These are phyloP conservation scores for Trichoderma simmonsii DNA, from an alignment of 2,329 filamentous ascomycete species.

Conservation along the genomic window DNA sequence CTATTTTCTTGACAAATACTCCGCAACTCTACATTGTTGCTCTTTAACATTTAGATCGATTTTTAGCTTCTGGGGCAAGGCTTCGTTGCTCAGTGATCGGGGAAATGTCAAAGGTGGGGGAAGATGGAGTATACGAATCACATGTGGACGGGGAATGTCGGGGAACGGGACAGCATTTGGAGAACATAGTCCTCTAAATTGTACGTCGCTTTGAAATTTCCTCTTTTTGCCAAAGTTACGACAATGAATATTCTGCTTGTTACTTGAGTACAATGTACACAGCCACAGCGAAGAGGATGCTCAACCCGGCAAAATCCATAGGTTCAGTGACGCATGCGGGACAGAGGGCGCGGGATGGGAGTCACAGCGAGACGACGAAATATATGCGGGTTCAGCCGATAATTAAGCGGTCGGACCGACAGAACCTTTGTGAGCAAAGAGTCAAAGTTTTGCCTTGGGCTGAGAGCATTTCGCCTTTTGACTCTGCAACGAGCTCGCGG, in stretches of 20 bases:
- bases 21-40: background rate
- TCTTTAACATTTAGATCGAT: background rate
- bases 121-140: background rate
- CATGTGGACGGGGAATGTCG: background rate
- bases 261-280: background rate
- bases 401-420: conserved; percentile 15
- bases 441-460: conserved; percentile 1
- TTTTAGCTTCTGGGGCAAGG: background rate
- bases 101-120: background rate
- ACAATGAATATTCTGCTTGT: background rate
- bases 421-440: background rate
- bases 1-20: background rate
- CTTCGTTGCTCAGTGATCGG: background rate
- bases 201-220: background rate
- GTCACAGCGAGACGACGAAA: background rate
- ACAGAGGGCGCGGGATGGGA: background rate
- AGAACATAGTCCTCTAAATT: background rate
- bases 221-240: background rate
- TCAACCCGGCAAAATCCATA: background rate
- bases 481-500: background rate
- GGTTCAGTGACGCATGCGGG: background rate
- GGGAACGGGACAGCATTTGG: background rate
- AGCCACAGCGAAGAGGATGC: background rate
- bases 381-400: background rate
- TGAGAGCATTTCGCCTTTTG: background rate